phyloP scores from a whole-genome alignment of 257 asterid genomes.

The Salvia rosmarinus region DNA sequence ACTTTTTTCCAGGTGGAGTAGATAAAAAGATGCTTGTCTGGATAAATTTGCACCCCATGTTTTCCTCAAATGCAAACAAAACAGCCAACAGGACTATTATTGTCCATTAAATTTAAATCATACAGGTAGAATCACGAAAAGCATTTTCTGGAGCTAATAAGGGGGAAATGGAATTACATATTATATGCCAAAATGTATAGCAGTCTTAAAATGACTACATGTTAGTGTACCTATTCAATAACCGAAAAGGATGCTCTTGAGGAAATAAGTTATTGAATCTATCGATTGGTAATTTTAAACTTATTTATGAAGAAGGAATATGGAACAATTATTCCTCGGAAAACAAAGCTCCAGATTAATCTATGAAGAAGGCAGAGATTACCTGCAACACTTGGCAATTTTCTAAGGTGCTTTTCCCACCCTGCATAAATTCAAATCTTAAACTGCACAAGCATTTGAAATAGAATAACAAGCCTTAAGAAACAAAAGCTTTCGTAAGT shows the following conservation, averaged over 20 bases:
- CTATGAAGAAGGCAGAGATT: constrained; percentile 28
- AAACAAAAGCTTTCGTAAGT: constrained; percentile 20
- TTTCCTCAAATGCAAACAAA: constrained; percentile 24
- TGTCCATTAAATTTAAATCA: constrained; percentile 11
- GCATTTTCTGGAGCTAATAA: background rate
- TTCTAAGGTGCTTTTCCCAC: constrained; percentile 91
- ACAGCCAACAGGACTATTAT: constrained; percentile 2
- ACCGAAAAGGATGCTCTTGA: background rate
- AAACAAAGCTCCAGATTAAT: background rate
- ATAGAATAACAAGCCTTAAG: background rate
- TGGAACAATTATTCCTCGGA: background rate
- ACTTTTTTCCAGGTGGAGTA: background rate
- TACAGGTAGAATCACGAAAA: constrained; percentile 1
- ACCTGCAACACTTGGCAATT: constrained; percentile 98
- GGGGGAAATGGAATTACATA: background rate
- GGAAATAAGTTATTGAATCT: background rate
- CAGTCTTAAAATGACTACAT: background rate
- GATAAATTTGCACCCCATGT: constrained; percentile 13
- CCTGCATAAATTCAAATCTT: constrained; percentile 53
- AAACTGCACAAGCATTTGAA: constrained; percentile 31
- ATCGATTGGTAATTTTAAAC: background rate
- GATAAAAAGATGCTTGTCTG: background rate
- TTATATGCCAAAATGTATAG: background rate
- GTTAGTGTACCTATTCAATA: background rate
- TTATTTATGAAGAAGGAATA: too few relatives aligned